A percentile compares a stretch with the other conserved stretches of the same genome.
These are phyloP conservation scores for Coemansia sp. DNA, from an alignment of 192 early-diverging fungal species.

Conservation along the genomic window DNA sequence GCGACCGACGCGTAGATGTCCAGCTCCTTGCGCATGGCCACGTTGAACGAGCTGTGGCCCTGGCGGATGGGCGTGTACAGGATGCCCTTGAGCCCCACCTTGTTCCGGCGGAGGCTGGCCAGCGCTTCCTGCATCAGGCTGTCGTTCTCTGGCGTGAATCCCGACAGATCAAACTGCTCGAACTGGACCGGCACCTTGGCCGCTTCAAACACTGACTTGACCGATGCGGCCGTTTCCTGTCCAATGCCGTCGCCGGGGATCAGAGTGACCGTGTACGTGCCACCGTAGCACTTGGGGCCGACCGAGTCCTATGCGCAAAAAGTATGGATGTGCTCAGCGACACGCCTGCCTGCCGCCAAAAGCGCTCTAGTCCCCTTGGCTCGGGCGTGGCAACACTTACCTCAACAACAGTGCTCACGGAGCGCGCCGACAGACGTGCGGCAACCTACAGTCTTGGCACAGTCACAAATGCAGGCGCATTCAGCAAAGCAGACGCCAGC, in stretches of 20 bases:
- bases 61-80: constrained; percentile 80
- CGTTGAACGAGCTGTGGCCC: constrained; percentile 96
- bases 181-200: constrained; percentile 91
- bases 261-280: constrained; percentile 91
- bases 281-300: constrained; percentile 71
- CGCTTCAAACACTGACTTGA: constrained; percentile 92
- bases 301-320: constrained; percentile 45
- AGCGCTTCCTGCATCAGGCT: constrained; percentile 81
- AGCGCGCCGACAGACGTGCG: constrained; percentile 40
- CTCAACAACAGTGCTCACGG: constrained; percentile 43
- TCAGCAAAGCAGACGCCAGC: background rate
- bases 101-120: constrained; percentile 88
- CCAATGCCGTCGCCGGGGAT: constrained; percentile 99
- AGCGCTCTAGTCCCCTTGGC: no score
- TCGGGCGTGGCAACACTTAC: constrained; percentile 8
- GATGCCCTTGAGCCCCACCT: constrained; percentile 95
- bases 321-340: no score
- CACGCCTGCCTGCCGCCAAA: no score
- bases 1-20: constrained; percentile 98
- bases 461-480: background rate
- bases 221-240: constrained; percentile 81
- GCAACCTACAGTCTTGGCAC: constrained; percentile 24
- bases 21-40: constrained; percentile 92
- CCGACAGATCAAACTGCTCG: constrained; percentile 96
- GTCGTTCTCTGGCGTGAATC: constrained; percentile 79